Conservation (phyloP, 805 yeast species). For the Nakazawaea wickerhamii region DNA sequence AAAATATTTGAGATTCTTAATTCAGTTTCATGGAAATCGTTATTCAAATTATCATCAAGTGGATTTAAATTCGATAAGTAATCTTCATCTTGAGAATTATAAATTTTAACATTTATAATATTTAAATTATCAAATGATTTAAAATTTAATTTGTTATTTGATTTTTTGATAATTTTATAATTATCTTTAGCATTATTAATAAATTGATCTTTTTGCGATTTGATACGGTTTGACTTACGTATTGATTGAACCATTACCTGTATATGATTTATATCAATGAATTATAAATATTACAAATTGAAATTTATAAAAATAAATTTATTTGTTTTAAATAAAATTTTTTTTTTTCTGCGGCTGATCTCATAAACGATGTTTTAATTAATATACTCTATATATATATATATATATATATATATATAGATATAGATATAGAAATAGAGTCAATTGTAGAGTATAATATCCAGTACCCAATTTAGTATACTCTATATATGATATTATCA, state of each 20-base stretch:
- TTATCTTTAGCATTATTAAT: constrained; percentile 1
- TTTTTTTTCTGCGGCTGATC: constrained; percentile 1
- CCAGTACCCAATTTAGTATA: no score
- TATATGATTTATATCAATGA: no score
- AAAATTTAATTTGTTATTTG: not conserved
- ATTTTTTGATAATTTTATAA: not conserved
- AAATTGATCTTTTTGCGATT: constrained; percentile 9
- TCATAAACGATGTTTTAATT: not conserved
- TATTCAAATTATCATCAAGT: not conserved
- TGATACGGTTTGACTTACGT: constrained; percentile 17
- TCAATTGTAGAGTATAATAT: no score
- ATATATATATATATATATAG: no score
- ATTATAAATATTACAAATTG: not conserved
- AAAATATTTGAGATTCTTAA: constrained; percentile 7
- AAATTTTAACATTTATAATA: constrained; percentile 1
- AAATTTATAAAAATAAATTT: not conserved
- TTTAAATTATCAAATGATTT: constrained; percentile 4
- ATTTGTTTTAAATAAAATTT: not conserved
- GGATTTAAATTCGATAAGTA: not conserved
- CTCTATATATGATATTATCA: no score
- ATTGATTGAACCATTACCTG: not conserved
- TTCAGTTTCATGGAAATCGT: constrained; percentile 10
- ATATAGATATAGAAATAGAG: not conserved
- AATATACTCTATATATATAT: not conserved
- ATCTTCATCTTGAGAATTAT: constrained; percentile 3